Evolutionary conservation across 2,329 filamentous ascomycete genomes (phyloP), one percentile per base, ranked within the genome.

Genomic region (Microsporum audouinii): DNA sequence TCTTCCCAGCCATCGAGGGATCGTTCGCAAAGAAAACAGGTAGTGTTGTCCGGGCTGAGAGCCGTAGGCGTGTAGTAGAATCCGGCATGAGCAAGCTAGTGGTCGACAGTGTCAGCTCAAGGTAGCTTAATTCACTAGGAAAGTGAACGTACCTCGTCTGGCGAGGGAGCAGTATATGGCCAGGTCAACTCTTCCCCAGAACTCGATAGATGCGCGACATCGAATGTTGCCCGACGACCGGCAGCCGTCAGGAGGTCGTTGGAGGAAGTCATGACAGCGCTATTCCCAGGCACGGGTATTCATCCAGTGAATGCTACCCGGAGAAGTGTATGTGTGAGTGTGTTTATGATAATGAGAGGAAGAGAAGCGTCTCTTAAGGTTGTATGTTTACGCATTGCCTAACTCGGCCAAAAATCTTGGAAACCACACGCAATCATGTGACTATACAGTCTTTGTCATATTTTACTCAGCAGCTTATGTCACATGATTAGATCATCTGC

Each of bases 1-100:
- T 86, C 81, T 69, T 97, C 92, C 94, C 94, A 99, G 63, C 91
- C 91, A 71, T 95, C 91, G 10, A 99, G 81, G 60, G 86, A 84
- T 71, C 89, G 88, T 64, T 84, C 79, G 76, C 94, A 99, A 41
- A 91, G 80, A 73, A 95, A 97, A 73, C 94, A 99, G 66, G 84
- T 83, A 56, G 89, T 89, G 73, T 97, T 97, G 73, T 99, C 94
- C 41, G 86, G 86, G 69, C 85, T 88, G 55, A 84, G 81, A 58
- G 83, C 79, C 12, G 83, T 84, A 1, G 94, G 92, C 63, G 86
- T 83, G 76, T 89, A 97, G 76, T 87, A 94, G 77, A 99, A 96
- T 41, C 94, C 94, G 61, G 94, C 92, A 70, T 84, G 85, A 3
- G 94, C 92, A 68, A 99, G 86, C 88, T 96, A 71, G 39, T 43